A percentile compares a stretch with the other conserved stretches of the same genome.
These are phyloP conservation scores for Cudoniella acicularis DNA, from an alignment of 495 filamentous ascomycete genomes.

Conservation along the genomic window DNA sequence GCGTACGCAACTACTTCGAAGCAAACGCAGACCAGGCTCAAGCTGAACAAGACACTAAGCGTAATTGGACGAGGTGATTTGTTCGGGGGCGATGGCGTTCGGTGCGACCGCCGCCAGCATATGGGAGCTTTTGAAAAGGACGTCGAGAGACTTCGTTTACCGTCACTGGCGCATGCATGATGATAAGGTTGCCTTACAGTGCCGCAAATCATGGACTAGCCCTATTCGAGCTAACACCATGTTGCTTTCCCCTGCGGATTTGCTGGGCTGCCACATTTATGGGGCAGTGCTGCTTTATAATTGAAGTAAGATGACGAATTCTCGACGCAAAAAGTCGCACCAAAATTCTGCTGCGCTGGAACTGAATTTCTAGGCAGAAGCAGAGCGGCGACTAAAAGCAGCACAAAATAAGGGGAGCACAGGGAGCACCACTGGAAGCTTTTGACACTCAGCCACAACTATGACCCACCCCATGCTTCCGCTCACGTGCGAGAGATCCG, in stretches of 20 bases:
- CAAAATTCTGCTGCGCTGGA: neutral
- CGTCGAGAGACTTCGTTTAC: neutral
- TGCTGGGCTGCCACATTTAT: neutral
- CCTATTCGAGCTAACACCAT: neutral
- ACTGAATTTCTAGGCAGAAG: too few species aligned
- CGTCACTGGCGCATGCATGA: neutral
- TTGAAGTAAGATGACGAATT: neutral
- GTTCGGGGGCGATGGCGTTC: too few species aligned
- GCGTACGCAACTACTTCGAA: neutral
- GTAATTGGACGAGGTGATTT: too few species aligned
- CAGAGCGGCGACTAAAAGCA: too few species aligned
- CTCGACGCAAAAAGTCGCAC: too few species aligned
- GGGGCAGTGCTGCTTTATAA: neutral
- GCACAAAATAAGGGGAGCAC: too few species aligned
- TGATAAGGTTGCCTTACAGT: neutral
- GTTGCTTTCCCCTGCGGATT: neutral
- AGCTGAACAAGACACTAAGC: too few species aligned
- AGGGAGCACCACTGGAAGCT: too few species aligned
- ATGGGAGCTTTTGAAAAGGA: neutral
- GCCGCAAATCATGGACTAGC: neutral
- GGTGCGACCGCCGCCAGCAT: neutral
- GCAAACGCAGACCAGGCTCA: neutral
- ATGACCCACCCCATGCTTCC: too few species aligned
- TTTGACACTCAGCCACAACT: too few species aligned
- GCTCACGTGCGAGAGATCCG: too few species aligned